These are phyloP conservation scores for Saccharomyces mikatae DNA, from an alignment of 805 yeast species.

Conservation along the genomic window DNA sequence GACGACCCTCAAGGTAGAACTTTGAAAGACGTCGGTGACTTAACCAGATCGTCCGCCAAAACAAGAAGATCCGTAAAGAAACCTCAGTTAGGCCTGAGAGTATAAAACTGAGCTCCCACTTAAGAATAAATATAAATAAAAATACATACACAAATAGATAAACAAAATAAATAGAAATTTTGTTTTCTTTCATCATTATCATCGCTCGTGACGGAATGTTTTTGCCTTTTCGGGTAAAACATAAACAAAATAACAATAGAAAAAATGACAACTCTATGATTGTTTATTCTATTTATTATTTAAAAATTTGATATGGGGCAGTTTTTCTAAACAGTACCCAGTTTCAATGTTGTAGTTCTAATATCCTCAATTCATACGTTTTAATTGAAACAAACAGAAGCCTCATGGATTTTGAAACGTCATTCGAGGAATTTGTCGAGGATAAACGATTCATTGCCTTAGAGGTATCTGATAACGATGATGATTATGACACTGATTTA, in stretches of 20 bases:
- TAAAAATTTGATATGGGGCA: slow-evolving; percentile 29
- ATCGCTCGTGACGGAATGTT: not conserved
- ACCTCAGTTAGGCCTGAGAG: slow-evolving; percentile 47
- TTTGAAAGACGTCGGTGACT: slow-evolving; percentile 47
- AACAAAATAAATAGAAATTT: slow-evolving; percentile 3
- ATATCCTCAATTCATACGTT: not conserved
- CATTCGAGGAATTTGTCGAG: slow-evolving; percentile 21
- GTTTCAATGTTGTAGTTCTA: not conserved
- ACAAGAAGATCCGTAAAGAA: slow-evolving; percentile 40
- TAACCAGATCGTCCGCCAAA: slow-evolving; percentile 34
- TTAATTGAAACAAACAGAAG: not conserved
- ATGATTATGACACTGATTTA: slow-evolving; percentile 11
- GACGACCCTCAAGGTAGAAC: slow-evolving; percentile 82
- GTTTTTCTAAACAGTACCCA: slow-evolving; percentile 15
- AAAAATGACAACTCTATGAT: not conserved
- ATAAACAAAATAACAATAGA: not conserved
- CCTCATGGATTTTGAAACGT: slow-evolving; percentile 20
- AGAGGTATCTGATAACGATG: slow-evolving; percentile 28
- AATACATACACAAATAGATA: slow-evolving; percentile 3
- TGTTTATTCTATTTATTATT: slow-evolving; percentile 9
- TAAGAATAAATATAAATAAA: not conserved
- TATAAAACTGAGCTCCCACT: slow-evolving; percentile 7
- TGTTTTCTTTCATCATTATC: not conserved
- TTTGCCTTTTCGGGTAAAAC: not conserved
- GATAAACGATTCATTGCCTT: slow-evolving; percentile 27